Percentiles rank a stretch among this genome's conserved stretches.
Conservation (phyloP, 1,139 yeast species). For the Pichia terricola region DNA sequence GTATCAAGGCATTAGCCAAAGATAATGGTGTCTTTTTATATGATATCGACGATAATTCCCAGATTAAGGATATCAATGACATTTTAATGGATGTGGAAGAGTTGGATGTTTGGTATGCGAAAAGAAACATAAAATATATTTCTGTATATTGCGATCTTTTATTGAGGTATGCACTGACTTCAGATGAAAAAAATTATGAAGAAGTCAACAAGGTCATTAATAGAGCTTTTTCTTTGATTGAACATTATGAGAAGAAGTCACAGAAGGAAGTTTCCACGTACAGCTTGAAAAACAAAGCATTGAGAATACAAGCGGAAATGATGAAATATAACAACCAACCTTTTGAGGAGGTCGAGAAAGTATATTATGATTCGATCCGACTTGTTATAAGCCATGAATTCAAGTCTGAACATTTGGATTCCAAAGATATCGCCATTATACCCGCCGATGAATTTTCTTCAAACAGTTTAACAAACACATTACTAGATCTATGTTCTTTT, state of each 20-base stretch:
- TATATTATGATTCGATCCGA: conserved; percentile 15
- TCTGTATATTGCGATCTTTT: conserved; percentile 24
- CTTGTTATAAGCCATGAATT: conserved; percentile 19
- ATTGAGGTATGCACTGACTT: conserved; percentile 24
- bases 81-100: conserved; percentile 13
- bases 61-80: conserved; percentile 10
- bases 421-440: conserved; percentile 14
- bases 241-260: conserved; percentile 12
- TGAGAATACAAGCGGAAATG: conserved; percentile 23
- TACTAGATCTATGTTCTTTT: conserved; percentile 22
- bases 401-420: conserved; percentile 6
- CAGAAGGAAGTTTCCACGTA: conserved; percentile 17
- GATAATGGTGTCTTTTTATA: conserved; percentile 11
- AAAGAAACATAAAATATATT: conserved; percentile 18
- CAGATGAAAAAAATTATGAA: conserved; percentile 11
- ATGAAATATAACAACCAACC: conserved; percentile 8
- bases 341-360: conserved; percentile 14
- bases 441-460: conserved; percentile 18
- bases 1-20: conserved; percentile 18
- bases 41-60: conserved; percentile 2
- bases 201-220: conserved; percentile 13
- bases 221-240: conserved; percentile 16
- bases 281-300: conserved; percentile 21
- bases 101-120: conserved; percentile 18
- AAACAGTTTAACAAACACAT: conserved; percentile 18